Evolutionary conservation across 495 filamentous ascomycete genomes (phyloP), one percentile per base, ranked within the genome.

Genomic region (Penicillium tannophilum): DNA sequence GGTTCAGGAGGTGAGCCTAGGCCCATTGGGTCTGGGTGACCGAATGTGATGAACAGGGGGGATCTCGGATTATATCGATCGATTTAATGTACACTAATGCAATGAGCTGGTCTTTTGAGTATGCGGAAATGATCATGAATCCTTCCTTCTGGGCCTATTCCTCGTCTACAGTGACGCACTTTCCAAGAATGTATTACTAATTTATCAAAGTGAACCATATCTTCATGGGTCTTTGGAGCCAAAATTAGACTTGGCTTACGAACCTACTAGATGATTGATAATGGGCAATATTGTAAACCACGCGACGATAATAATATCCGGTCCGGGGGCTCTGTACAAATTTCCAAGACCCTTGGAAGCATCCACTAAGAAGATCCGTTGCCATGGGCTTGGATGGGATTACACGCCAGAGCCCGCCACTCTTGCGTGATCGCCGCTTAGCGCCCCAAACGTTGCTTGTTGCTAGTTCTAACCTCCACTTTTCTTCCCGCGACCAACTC

Each of bases 1-100:
- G 51, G 81, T 90, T 42, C 88, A 88, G 54, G 85, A 86, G 61
- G 69, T 89, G 16, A 83, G 87, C 56, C 69, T 89, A 17, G 87
- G 86, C 5, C 81, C 76, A 11, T 64, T 73, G 41, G 65, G 65
- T 8, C 50, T 63, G 4, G 67, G 69, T 8, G 69, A 75, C 54
- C 64, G 72, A 36, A 63, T 70, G 54, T 56, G 57, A 56, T 65
- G 36, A 59, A 56, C 16, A 52, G n/a, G 35, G 28, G n/a, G 28
- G 45, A 17, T 17, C 39, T 20, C n/a, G 49, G 47, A 36, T 28
- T 10, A 30, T n/a, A 43, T 36, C 12, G 20, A 56, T 52, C 5
- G 39, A 51, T 52, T 43, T 54, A 30, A 53, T 65, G 63, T 62
- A 62, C 53, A 61, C 55, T 64, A 64, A 64, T 64, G 45, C 62